Conservation (phyloP, 108 stramenopile species). For the Nitzschia sp. region DNA sequence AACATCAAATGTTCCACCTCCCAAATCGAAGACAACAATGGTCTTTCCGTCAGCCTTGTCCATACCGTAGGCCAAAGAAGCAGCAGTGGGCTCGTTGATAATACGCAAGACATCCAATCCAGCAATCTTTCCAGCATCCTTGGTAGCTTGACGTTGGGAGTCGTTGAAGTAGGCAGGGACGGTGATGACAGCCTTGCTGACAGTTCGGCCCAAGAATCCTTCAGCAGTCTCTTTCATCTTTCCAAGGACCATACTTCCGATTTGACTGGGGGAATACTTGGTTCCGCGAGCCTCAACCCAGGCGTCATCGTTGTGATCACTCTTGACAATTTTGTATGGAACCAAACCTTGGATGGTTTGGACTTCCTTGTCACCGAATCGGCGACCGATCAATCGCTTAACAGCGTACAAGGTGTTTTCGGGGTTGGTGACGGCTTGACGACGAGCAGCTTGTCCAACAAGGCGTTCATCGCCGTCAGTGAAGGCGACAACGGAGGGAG, state of each 20-base stretch:
- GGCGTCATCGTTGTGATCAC: slow-evolving; percentile 89
- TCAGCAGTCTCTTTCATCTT: slow-evolving; percentile 99
- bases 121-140: slow-evolving; percentile 98
- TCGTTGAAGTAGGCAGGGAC: slow-evolving; percentile 99
- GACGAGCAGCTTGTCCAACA: slow-evolving; percentile 95
- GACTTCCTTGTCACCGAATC: slow-evolving; percentile 89
- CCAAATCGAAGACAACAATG: slow-evolving; percentile 99
- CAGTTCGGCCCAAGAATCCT: slow-evolving; percentile 93
- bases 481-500: slow-evolving; percentile 96
- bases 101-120: slow-evolving; percentile 98
- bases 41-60: slow-evolving; percentile 99
- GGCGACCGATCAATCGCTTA: slow-evolving; percentile 97
- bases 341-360: slow-evolving; percentile 89
- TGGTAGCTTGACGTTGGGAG: slow-evolving; percentile 97
- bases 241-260: slow-evolving; percentile 97
- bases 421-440: slow-evolving; percentile 99
- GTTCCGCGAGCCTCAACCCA: slow-evolving; percentile 95
- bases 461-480: slow-evolving; percentile 88
- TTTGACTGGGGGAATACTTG: slow-evolving; percentile 96
- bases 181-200: slow-evolving; percentile 97
- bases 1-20: slow-evolving; percentile 99
- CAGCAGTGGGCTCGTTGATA: slow-evolving; percentile 99
- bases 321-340: slow-evolving; percentile 97
- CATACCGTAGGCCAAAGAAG: slow-evolving; percentile 98
- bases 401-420: slow-evolving; percentile 98